Evolutionary conservation across 495 filamentous ascomycete genomes (phyloP), one percentile per base, ranked within the genome.

Genomic region (Aspergillus diversus): DNA sequence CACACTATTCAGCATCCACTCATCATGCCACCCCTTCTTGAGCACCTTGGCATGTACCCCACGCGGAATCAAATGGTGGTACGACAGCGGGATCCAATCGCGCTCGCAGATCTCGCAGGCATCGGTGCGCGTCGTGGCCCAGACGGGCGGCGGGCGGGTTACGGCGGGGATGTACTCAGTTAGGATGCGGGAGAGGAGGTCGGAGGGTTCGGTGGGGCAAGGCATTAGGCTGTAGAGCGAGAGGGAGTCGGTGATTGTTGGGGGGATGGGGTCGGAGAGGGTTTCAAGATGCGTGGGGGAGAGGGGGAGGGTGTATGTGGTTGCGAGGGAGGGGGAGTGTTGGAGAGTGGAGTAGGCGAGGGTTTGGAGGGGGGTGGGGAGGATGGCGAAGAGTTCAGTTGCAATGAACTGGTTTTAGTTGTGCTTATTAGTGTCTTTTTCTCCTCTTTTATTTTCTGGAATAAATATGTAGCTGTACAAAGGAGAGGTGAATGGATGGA

Each of bases 91-190:
- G 52, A 96, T 87, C 84, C 89, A 92, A 64, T 84, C 82, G 0
- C 92, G 84, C n/a, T 81, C 86, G 71, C 92, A 96, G 61, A 96
- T 85, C 81, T 96, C 92, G 75, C 92, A 97, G 3, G 79, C 88
- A 0, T 77, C 72, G 0, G 76, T 75, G 15, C 83, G 82, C 2
- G 88, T 89, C 0, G 74, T 75, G 4, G 77, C 75, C 68, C 86
- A 87, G 0, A 83, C 75, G 0, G 89, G 89, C 0, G 90, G 90
- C 0, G 87, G 76, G 2, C 84, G 80, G 5, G 81, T 82, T 13
- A 81, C 74, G 3, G 75, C 67, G 7, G 69, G 69, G 31, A 90
- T 75, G 73, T 89, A 95, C 7, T 84, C 77, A 1, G 79, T 77
- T 6, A 93, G 69, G 0, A 91, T 68, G 0, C 85, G 85, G 0